phyloP scores from a whole-genome alignment of 1,139 yeast genomes.

The Saccharomycopsis hybrid region DNA sequence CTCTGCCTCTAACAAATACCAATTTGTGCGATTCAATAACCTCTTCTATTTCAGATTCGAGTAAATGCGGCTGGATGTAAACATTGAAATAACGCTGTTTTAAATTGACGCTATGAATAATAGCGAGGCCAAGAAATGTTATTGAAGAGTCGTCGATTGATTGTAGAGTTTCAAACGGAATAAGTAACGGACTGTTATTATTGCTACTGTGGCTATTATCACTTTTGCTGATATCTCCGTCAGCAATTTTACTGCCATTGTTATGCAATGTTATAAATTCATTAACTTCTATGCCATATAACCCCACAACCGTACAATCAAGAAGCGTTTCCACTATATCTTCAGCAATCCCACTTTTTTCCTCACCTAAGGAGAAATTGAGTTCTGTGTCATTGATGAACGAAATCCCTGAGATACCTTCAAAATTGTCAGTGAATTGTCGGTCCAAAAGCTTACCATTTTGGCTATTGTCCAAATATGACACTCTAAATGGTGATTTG shows the following conservation, averaged over 20 bases:
- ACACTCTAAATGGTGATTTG: constrained; percentile 43
- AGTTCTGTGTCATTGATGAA: constrained; percentile 22
- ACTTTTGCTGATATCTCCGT: neutral
- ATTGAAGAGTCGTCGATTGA: constrained; percentile 13
- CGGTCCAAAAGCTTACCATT: too few species aligned
- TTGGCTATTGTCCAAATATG: constrained; percentile 38
- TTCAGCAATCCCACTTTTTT: constrained; percentile 19
- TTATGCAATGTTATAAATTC: neutral
- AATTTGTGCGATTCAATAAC: constrained; percentile 28
- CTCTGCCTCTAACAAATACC: constrained; percentile 56
- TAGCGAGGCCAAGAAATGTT: constrained; percentile 38
- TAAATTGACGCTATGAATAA: constrained; percentile 59
- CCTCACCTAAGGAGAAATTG: constrained; percentile 14
- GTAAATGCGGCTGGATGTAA: constrained; percentile 33
- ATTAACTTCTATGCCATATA: constrained; percentile 17
- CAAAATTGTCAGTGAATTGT: too few species aligned
- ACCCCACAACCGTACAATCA: constrained; percentile 15
- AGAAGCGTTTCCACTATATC: constrained; percentile 17
- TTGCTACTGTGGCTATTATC: constrained; percentile 3
- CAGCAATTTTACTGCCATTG: constrained; percentile 2
- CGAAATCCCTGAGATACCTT: constrained; percentile 40
- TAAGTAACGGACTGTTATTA: constrained; percentile 7
- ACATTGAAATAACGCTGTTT: constrained; percentile 40
- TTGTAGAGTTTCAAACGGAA: constrained; percentile 21
- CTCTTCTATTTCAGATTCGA: neutral